Conservation (phyloP, 768 basidiomycete genomes). For the Pleurotus giganteus region DNA sequence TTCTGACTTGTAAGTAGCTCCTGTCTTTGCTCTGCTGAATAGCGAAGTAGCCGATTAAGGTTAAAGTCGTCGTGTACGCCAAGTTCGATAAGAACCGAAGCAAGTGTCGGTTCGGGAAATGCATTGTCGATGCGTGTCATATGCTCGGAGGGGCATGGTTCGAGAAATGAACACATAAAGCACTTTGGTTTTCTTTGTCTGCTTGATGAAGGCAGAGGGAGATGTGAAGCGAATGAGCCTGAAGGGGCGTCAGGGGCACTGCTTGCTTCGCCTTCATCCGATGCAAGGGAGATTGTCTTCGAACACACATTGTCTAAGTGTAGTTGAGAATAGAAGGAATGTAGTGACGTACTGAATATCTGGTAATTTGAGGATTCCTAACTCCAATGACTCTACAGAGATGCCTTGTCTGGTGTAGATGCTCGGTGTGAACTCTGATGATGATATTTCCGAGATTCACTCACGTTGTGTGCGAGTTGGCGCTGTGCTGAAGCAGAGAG, state of each 20-base stretch:
- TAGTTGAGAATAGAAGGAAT: too few species aligned
- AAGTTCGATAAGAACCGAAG: neutral
- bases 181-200: neutral
- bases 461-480: too few species aligned
- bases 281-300: neutral
- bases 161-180: neutral
- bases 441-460: too few species aligned
- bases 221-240: neutral
- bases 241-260: neutral
- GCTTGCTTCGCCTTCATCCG: neutral
- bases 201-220: neutral
- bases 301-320: too few species aligned
- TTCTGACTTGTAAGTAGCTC: neutral
- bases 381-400: too few species aligned
- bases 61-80: neutral
- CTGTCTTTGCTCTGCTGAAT: neutral
- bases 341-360: too few species aligned
- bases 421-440: too few species aligned
- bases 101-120: neutral
- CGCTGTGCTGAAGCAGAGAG: too few species aligned
- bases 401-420: too few species aligned
- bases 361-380: too few species aligned
- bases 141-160: neutral
- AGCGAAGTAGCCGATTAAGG: neutral
- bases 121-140: neutral